Evolutionary conservation across 2,329 filamentous ascomycete species (phyloP).

Genomic region (Monilinia aucupariae): DNA sequence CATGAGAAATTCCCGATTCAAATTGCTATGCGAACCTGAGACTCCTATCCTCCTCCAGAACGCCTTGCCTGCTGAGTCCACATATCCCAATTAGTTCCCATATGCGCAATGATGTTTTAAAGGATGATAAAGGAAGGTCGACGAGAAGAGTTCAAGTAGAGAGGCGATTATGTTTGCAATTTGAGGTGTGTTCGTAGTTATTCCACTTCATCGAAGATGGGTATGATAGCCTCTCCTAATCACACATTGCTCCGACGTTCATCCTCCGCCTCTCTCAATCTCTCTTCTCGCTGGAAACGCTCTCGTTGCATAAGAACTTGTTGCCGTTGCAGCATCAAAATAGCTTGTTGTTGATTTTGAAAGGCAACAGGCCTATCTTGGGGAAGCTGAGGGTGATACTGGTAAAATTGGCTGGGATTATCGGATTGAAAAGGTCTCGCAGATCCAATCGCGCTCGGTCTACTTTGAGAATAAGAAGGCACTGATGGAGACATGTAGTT

Average conservation of each 20-base stretch:
- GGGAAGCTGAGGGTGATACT: background rate
- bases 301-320: background rate
- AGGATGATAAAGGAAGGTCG: background rate
- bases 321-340: background rate
- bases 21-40: background rate
- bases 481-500: background rate
- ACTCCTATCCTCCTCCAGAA: background rate
- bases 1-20: constrained; percentile 1
- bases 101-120: background rate
- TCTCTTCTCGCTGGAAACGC: background rate
- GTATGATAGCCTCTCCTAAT: background rate
- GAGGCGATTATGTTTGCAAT: background rate
- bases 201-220: background rate
- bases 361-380: background rate
- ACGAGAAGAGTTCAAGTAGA: background rate
- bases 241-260: background rate
- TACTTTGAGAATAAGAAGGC: background rate
- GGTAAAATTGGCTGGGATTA: background rate
- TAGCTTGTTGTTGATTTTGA: background rate
- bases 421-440: background rate
- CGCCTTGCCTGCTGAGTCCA: constrained; percentile 8
- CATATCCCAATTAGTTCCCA: background rate
- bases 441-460: background rate
- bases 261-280: background rate
- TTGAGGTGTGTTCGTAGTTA: background rate